Evolutionary conservation across 345 rosid species (phyloP).

Genomic region (Heritiera fomes): DNA sequence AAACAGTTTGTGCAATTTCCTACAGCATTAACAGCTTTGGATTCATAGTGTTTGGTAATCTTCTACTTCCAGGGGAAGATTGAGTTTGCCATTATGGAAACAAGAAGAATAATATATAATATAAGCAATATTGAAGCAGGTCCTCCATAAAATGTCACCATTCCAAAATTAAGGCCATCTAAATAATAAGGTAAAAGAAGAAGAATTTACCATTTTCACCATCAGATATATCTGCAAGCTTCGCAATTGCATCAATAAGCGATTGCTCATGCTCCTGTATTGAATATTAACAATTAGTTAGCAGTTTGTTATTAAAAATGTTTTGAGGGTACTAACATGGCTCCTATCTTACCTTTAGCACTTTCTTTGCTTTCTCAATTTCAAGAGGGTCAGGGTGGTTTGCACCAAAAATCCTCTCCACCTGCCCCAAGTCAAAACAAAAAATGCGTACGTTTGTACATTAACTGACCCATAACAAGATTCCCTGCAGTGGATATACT

Average conservation of each 20-base stretch:
- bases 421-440: constrained; percentile 40
- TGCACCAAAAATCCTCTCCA: constrained; percentile 71
- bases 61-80: background rate
- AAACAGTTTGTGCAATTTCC: background rate
- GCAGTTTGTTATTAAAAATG: constrained; percentile 2
- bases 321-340: constrained; percentile 5
- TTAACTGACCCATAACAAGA: constrained; percentile 7
- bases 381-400: constrained; percentile 74
- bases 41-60: background rate
- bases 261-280: constrained; percentile 83
- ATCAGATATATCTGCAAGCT: constrained; percentile 71
- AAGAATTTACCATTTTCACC: constrained; percentile 58
- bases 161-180: background rate
- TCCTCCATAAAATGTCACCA: background rate
- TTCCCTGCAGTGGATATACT: background rate
- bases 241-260: constrained; percentile 68
- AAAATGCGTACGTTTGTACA: background rate
- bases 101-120: background rate
- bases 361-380: constrained; percentile 79
- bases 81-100: background rate
- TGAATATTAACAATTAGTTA: constrained; percentile 9
- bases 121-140: background rate
- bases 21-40: background rate
- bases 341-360: constrained; percentile 54
- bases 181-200: constrained; percentile 4